Evolutionary conservation across 129 eudicot genomes (phyloP), one percentile per base, ranked within the genome.

Genomic region (Logfia minima): DNA sequence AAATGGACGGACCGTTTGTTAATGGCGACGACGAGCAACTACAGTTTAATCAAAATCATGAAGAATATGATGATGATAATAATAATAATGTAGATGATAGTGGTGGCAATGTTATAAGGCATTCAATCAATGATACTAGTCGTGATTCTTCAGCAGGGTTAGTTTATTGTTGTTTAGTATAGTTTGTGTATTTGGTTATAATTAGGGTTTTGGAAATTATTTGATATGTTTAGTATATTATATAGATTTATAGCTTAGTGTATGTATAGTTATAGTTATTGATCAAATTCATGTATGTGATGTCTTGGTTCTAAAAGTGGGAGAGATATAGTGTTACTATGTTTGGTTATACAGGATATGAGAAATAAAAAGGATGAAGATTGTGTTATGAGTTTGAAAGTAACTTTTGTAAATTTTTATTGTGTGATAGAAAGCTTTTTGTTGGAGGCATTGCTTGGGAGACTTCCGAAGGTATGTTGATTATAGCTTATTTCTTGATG

Each of bases 361-460:
- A 2, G 70, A 31, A 34, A 63, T 56, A 32, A 72, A 77, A 76
- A 72, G 68, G 22, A 4, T 22, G 67, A 74, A 62, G 81, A 72
- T 70, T 82, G 80, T 86, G 84, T 66, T 68, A 73, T 85, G 86
- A 82, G 75, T 23, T 70, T 71, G 72, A 68, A 67, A 79, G 82
- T 89, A 89, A 84, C 83, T 75, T 89, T 5, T 87, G 37, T 1
- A 29, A 78, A 77, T 84, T 92, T 89, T 88, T 87, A 79, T 87
- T 84, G 79, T 92, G 81, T 89, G 83, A 72, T 92, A 92, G 97
- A 89, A 92, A 92, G 74, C 97, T 92, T 59, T 92, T 92, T 81
- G 96, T 92, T 75, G 97, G 97, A 82, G 97, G 97, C 86, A 89
- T 92, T 83, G 97, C 97, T 68, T 92, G 97, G 97, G 97, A 92